Evolutionary conservation across 2,329 filamentous ascomycete genomes (phyloP).

Genomic region (Apiospora kogelbergensis): DNA sequence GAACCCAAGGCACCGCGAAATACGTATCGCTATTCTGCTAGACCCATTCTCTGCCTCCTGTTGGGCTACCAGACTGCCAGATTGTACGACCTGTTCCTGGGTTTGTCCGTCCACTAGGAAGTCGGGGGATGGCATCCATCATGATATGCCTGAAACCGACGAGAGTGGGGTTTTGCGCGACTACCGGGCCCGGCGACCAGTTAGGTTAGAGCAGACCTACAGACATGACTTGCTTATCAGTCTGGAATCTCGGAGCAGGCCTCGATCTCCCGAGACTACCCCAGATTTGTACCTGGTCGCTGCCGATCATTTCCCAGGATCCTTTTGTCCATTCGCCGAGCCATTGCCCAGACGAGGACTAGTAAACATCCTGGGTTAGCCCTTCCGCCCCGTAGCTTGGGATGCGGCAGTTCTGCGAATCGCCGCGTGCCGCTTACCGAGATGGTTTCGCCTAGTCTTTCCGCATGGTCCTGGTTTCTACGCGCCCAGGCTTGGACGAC

Average conservation of each 20-base stretch:
- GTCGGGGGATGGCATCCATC: not conserved
- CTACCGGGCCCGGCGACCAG: not conserved
- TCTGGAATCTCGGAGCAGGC: not conserved
- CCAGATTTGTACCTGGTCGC: not conserved
- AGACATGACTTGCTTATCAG: slow-evolving; percentile 1
- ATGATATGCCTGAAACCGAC: not conserved
- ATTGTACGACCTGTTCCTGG: not conserved
- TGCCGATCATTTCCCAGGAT: not conserved
- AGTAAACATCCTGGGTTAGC: not conserved
- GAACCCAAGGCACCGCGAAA: not conserved
- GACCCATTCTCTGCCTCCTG: not conserved
- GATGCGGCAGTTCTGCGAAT: not conserved
- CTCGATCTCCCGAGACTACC: slow-evolving; percentile 5
- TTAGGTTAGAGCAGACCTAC: not conserved
- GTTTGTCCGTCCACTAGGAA: not conserved
- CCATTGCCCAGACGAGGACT: not conserved
- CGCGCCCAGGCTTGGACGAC: not conserved
- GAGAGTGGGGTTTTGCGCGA: not conserved
- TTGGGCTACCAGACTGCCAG: too few relatives aligned
- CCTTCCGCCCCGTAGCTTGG: not conserved
- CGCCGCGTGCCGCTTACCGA: not conserved
- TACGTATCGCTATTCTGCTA: not conserved
- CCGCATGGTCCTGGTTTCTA: not conserved
- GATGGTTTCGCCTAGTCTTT: not conserved
- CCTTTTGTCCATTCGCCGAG: not conserved